Evolutionary conservation across 1,284 basidiomycete genomes (phyloP).

Genomic region (Rhodofomes roseus): DNA sequence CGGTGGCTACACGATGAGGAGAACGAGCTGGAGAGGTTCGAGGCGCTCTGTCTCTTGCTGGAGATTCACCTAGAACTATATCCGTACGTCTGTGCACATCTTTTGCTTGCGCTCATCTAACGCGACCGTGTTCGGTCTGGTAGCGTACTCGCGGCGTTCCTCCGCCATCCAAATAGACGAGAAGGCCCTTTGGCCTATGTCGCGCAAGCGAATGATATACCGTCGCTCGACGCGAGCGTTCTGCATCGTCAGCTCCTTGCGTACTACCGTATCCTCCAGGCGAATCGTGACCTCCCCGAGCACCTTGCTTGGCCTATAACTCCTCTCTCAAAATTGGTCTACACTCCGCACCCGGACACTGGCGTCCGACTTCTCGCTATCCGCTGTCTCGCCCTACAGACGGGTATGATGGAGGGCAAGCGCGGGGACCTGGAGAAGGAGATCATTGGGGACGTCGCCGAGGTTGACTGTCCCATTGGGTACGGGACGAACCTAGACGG

Average conservation of each 20-base stretch:
- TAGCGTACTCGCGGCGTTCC: constrained; percentile 27
- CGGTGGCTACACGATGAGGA: constrained; percentile 57
- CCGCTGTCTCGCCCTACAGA: constrained; percentile 71
- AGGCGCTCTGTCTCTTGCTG: constrained; percentile 57
- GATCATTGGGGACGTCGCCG: constrained; percentile 53
- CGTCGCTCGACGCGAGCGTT: constrained; percentile 35
- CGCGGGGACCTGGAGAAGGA: constrained; percentile 61
- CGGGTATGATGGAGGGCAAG: constrained; percentile 73
- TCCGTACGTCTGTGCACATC: constrained; percentile 48
- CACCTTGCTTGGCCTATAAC: constrained; percentile 64
- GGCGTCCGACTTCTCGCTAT: constrained; percentile 72
- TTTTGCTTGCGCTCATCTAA: background rate
- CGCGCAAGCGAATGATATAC: constrained; percentile 24
- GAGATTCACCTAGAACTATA: constrained; percentile 74
- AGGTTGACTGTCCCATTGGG: constrained; percentile 54
- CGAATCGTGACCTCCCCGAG: constrained; percentile 64
- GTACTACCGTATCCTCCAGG: constrained; percentile 76
- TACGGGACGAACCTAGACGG: constrained; percentile 47
- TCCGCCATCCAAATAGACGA: constrained; percentile 40
- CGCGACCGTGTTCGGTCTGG: constrained; percentile 1
- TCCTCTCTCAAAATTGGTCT: constrained; percentile 56
- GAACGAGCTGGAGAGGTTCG: constrained; percentile 49
- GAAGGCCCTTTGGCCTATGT: constrained; percentile 57
- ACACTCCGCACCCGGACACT: constrained; percentile 52
- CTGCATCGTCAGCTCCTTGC: constrained; percentile 72